Conservation (phyloP, 1,284 basidiomycete species). For the Stygiomarasmius scandens region DNA sequence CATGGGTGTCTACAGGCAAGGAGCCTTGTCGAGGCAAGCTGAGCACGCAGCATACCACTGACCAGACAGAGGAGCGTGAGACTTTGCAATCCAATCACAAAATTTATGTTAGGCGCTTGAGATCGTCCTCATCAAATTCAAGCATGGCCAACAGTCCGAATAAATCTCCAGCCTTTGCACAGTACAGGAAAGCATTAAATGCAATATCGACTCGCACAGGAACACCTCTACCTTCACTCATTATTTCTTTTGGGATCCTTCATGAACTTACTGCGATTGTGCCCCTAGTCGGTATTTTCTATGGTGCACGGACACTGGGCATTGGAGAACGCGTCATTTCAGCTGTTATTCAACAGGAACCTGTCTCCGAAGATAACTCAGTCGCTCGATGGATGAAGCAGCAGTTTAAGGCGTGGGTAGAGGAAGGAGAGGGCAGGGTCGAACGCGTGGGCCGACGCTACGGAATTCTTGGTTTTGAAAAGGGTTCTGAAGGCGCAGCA, state of each 20-base stretch:
- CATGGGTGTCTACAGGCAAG: constrained; percentile 2
- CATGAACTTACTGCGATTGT: constrained; percentile 88
- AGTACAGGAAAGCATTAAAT: constrained; percentile 57
- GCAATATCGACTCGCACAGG: constrained; percentile 64
- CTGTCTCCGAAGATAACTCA: constrained; percentile 11
- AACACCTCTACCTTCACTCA: constrained; percentile 75
- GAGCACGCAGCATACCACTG: constrained; percentile 10
- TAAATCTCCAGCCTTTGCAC: constrained; percentile 27
- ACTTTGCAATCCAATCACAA: background rate
- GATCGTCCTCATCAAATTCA: no score
- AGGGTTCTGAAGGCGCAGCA: constrained; percentile 38
- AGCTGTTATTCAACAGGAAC: constrained; percentile 25
- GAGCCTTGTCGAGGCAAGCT: constrained; percentile 1
- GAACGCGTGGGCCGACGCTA: constrained; percentile 77
- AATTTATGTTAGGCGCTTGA: background rate
- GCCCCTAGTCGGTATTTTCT: constrained; percentile 80
- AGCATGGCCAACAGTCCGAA: background rate
- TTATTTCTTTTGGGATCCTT: constrained; percentile 80
- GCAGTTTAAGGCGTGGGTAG: constrained; percentile 60
- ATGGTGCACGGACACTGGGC: constrained; percentile 67
- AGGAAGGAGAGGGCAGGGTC: constrained; percentile 75
- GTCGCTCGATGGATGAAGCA: constrained; percentile 38
- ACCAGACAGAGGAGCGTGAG: background rate
- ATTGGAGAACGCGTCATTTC: constrained; percentile 71
- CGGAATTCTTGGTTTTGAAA: constrained; percentile 81